These are phyloP conservation scores for Adansonia madagascariensis DNA, from an alignment of 441 rosid genomes.

Conservation along the genomic window DNA sequence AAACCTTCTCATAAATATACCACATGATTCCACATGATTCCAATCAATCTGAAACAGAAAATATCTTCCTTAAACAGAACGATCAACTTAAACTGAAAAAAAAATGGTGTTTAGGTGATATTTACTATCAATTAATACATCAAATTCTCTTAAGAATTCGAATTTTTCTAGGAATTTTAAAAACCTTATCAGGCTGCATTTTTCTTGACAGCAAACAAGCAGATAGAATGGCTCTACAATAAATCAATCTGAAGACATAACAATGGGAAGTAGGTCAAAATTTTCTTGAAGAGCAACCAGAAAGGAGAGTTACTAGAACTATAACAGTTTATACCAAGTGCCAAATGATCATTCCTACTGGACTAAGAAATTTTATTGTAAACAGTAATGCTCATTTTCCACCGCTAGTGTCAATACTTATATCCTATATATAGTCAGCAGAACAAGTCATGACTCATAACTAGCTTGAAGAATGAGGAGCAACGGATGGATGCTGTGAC, in stretches of 20 bases:
- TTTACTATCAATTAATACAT: background rate
- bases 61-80: constrained; percentile 16
- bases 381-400: background rate
- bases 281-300: constrained; percentile 4
- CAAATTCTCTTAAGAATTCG: background rate
- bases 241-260: background rate
- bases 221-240: background rate
- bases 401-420: background rate
- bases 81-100: constrained; percentile 1
- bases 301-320: constrained; percentile 17
- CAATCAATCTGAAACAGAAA: constrained; percentile 25
- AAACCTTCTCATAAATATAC: constrained; percentile 7
- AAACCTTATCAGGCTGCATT: background rate
- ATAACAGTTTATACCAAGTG: background rate
- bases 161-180: background rate
- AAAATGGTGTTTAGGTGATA: background rate
- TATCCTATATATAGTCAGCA: background rate
- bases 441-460: background rate
- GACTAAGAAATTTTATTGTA: background rate
- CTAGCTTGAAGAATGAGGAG: constrained; percentile 5
- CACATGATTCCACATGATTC: constrained; percentile 2
- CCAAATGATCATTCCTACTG: constrained; percentile 2
- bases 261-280: background rate
- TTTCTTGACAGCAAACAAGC: constrained; percentile 3
- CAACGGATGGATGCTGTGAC: background rate